These are phyloP conservation scores for Nakataea oryzae DNA, from an alignment of 2,329 filamentous ascomycete genomes.

Conservation along the genomic window DNA sequence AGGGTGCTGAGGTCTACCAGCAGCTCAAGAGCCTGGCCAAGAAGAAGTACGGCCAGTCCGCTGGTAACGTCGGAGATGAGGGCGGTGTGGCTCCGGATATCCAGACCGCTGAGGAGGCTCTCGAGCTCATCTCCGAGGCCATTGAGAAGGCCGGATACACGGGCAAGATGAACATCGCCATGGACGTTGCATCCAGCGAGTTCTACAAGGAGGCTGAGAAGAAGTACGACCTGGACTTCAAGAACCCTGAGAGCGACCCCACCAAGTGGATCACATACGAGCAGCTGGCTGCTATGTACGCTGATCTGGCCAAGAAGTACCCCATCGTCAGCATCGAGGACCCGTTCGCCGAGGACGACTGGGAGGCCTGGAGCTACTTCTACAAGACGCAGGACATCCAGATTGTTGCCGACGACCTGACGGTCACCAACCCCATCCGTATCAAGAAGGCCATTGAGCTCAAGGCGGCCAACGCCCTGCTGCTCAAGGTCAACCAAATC, in stretches of 20 bases:
- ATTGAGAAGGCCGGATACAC: slow-evolving; percentile 95
- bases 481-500: slow-evolving; percentile 99
- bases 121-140: slow-evolving; percentile 88
- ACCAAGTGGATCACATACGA: slow-evolving; percentile 98
- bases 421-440: slow-evolving; percentile 95
- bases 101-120: slow-evolving; percentile 90
- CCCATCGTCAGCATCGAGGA: slow-evolving; percentile 98
- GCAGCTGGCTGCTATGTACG: slow-evolving; percentile 88
- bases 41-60: slow-evolving; percentile 99
- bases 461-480: slow-evolving; percentile 95
- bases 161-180: slow-evolving; percentile 93
- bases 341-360: slow-evolving; percentile 98
- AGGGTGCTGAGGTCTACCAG: slow-evolving; percentile 97
- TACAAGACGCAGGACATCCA: slow-evolving; percentile 98
- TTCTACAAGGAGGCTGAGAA: slow-evolving; percentile 97
- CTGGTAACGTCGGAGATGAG: slow-evolving; percentile 98
- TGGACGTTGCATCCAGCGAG: slow-evolving; percentile 98
- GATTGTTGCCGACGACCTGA: slow-evolving; percentile 97
- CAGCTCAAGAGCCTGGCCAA: slow-evolving; percentile 93
- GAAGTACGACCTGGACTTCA: slow-evolving; percentile 99
- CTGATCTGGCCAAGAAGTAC: slow-evolving; percentile 82
- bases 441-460: slow-evolving; percentile 99
- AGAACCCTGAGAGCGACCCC: slow-evolving; percentile 96
- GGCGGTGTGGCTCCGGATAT: slow-evolving; percentile 99
- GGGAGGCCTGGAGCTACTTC: slow-evolving; percentile 99